Conservation (phyloP, 345 rosid species). For the Corymbia maculata region DNA sequence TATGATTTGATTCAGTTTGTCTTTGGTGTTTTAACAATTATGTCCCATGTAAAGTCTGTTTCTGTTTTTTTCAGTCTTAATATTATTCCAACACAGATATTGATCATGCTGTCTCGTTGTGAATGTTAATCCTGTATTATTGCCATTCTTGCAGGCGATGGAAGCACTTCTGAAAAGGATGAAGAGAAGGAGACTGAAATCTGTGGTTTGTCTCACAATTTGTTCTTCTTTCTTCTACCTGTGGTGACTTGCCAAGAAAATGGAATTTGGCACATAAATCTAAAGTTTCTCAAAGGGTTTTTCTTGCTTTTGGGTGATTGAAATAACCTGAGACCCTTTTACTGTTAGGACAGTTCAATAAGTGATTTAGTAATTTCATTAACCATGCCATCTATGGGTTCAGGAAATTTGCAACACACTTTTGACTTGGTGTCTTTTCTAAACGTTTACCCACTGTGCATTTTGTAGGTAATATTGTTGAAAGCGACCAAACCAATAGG, state of each 20-base stretch:
- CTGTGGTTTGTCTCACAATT: slow-evolving; percentile 22
- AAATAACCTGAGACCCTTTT: neutral
- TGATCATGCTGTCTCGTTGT: neutral
- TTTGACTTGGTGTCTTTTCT: neutral
- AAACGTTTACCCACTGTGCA: neutral
- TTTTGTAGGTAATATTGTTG: slow-evolving; percentile 13
- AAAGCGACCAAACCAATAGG: slow-evolving; percentile 1
- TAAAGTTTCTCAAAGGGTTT: neutral
- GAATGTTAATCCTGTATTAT: neutral
- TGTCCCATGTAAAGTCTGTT: no score
- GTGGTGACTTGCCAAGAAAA: neutral
- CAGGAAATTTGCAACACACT: neutral
- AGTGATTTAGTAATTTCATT: neutral
- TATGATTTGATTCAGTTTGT: neutral
- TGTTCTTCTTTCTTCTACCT: neutral
- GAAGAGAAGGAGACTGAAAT: slow-evolving; percentile 12
- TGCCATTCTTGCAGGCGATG: slow-evolving; percentile 29
- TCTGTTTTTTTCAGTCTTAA: neutral
- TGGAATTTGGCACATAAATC: neutral
- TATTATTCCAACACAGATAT: neutral
- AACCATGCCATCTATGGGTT: neutral
- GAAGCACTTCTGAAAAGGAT: slow-evolving; percentile 21
- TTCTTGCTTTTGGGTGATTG: neutral
- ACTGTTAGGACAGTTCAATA: neutral
- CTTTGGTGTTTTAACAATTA: neutral